phyloP scores from a whole-genome alignment of 306 rosid genomes.

The Heteromeles arbutifolia region DNA sequence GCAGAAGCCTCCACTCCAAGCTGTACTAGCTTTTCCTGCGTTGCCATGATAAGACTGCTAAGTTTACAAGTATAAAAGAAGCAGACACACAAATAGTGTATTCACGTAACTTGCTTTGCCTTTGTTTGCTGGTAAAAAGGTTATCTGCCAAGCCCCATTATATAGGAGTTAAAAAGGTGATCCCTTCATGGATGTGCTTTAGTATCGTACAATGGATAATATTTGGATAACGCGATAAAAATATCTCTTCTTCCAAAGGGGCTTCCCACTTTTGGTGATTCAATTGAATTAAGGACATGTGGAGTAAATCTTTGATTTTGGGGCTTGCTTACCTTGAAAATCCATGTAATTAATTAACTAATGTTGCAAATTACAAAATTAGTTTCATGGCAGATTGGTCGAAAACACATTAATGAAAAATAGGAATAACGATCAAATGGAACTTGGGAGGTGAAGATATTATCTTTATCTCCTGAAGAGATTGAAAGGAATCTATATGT shows the following conservation, averaged over 20 bases:
- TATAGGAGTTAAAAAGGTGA: background rate
- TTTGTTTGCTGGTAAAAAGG: background rate
- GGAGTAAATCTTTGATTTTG: background rate
- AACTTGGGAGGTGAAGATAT: background rate
- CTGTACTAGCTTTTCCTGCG: constrained; percentile 8
- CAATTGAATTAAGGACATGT: background rate
- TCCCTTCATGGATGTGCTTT: background rate
- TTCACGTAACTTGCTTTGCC: background rate
- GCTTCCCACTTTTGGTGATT: background rate
- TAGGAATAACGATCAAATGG: background rate
- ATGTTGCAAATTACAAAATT: background rate
- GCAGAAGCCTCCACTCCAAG: constrained; percentile 24
- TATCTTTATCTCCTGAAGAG: background rate
- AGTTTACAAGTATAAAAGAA: background rate
- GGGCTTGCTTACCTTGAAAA: background rate
- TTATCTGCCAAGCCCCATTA: background rate
- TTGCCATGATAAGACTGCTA: background rate
- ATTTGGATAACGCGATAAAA: background rate
- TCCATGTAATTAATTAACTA: background rate
- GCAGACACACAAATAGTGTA: background rate
- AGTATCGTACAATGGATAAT: background rate
- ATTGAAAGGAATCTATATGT: background rate
- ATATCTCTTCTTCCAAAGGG: background rate
- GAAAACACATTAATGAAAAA: background rate
- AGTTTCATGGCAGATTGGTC: background rate